These are phyloP conservation scores for Skeletonema grethae DNA, from an alignment of 108 stramenopile genomes.

Conservation along the genomic window DNA sequence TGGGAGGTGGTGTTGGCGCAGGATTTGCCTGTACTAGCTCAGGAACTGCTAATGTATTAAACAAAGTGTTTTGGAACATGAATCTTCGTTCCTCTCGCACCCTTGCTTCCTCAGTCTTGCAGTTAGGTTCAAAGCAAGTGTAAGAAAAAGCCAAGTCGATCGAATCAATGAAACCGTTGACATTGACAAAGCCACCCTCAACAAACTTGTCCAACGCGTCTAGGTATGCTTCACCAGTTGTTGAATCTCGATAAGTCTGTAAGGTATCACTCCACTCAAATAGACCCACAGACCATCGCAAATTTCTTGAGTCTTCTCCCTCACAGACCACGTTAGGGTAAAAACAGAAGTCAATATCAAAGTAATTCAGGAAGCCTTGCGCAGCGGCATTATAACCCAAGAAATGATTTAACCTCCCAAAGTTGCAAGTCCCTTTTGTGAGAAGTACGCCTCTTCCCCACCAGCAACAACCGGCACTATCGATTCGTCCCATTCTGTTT, in stretches of 20 bases:
- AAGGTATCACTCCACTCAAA: constrained; percentile 47
- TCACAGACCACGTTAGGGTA: constrained; percentile 44
- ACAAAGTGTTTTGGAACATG: constrained; percentile 18
- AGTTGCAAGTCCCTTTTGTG: constrained; percentile 45
- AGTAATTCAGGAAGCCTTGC: constrained; percentile 17
- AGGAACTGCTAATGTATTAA: constrained; percentile 10
- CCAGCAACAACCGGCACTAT: constrained; percentile 47
- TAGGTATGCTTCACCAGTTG: constrained; percentile 14
- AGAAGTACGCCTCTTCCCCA: constrained; percentile 48
- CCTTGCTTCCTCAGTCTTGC: constrained; percentile 8
- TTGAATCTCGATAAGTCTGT: constrained; percentile 20
- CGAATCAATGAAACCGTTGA: constrained; percentile 28
- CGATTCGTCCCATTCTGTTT: constrained; percentile 38
- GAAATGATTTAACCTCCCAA: constrained; percentile 44
- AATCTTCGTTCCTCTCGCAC: constrained; percentile 15
- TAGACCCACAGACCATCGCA: constrained; percentile 40
- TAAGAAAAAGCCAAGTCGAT: constrained; percentile 24
- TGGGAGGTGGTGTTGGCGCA: not conserved
- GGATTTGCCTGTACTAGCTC: not conserved
- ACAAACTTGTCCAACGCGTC: constrained; percentile 26
- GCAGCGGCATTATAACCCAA: constrained; percentile 18
- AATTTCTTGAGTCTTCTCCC: constrained; percentile 22
- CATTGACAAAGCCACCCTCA: constrained; percentile 18
- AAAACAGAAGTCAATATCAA: constrained; percentile 37
- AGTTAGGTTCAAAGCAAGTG: constrained; percentile 11